These are phyloP conservation scores for Metschnikowia cubensis DNA, from an alignment of 805 yeast genomes.

Conservation along the genomic window DNA sequence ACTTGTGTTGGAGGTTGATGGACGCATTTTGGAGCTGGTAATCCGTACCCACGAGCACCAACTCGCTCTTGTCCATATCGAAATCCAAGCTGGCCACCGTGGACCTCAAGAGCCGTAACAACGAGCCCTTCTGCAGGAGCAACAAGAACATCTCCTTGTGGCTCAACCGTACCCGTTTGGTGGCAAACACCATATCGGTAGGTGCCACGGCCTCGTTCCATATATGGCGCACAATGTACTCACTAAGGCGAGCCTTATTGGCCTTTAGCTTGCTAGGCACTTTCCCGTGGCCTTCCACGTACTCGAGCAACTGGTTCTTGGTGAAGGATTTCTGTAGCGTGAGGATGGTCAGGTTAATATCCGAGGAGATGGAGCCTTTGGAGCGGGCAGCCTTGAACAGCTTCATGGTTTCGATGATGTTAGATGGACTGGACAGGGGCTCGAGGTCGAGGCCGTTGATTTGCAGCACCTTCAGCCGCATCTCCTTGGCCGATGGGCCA, in stretches of 20 bases:
- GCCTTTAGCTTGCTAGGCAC: constrained; percentile 2
- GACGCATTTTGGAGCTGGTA: constrained; percentile 42
- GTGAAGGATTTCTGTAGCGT: constrained; percentile 13
- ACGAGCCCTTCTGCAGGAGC: constrained; percentile 34
- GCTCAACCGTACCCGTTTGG: constrained; percentile 29
- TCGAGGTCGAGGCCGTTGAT: constrained; percentile 1
- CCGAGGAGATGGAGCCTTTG: background rate
- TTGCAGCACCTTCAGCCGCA: background rate
- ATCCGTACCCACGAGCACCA: constrained; percentile 39
- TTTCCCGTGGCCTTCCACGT: constrained; percentile 6
- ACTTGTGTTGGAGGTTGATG: constrained; percentile 32
- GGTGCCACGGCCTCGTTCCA: constrained; percentile 33
- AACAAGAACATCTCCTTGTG: constrained; percentile 40
- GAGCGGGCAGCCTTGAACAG: constrained; percentile 4
- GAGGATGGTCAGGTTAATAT: constrained; percentile 6
- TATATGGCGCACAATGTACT: constrained; percentile 27
- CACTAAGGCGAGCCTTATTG: constrained; percentile 19
- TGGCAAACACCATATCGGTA: constrained; percentile 26
- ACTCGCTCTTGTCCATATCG: constrained; percentile 23
- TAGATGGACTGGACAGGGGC: background rate
- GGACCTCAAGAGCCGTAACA: constrained; percentile 38
- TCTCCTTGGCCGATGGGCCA: background rate
- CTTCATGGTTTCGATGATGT: constrained; percentile 5
- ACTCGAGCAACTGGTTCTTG: constrained; percentile 12
- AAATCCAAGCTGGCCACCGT: constrained; percentile 40